Percentiles rank a stretch among this genome's conserved stretches.
Conservation (phyloP, 192 early-diverging fungal genomes). For the Linnemannia schmuckeri region DNA sequence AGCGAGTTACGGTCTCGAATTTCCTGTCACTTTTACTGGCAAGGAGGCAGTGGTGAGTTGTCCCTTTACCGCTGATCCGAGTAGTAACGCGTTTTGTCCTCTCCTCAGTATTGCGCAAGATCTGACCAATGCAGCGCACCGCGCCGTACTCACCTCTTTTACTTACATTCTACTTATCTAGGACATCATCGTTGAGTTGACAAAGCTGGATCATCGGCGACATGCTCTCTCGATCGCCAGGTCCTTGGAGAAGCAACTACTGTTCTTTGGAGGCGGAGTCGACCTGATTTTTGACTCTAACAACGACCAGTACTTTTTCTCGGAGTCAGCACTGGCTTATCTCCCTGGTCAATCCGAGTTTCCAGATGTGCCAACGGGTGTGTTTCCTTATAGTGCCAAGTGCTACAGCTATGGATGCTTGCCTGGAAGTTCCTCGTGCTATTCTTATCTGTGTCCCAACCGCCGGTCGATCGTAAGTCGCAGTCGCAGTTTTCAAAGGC, state of each 20-base stretch:
- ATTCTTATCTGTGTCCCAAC: constrained; percentile 42
- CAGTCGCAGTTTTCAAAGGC: neutral
- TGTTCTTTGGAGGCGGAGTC: constrained; percentile 83
- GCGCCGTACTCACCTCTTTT: neutral
- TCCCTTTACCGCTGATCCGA: neutral
- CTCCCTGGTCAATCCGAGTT: constrained; percentile 41
- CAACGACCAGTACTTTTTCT: constrained; percentile 80
- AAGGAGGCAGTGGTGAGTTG: constrained; percentile 72
- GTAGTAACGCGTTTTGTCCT: neutral
- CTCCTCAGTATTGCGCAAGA: neutral
- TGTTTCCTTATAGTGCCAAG: constrained; percentile 41
- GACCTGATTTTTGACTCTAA: constrained; percentile 76
- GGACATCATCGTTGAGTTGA: constrained; percentile 73
- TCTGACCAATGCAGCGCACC: neutral
- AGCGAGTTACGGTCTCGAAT: constrained; percentile 72
- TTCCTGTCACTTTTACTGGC: constrained; percentile 79
- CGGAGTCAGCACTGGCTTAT: constrained; percentile 40
- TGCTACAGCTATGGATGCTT: constrained; percentile 43
- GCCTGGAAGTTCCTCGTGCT: constrained; percentile 32
- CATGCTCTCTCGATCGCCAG: constrained; percentile 79
- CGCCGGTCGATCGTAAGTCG: constrained; percentile 20
- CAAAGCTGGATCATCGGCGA: constrained; percentile 77
- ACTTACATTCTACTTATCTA: neutral
- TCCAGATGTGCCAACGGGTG: constrained; percentile 35
- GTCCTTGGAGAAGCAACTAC: constrained; percentile 78